Evolutionary conservation across 1,139 yeast genomes (phyloP), one percentile per base, ranked within the genome.

Genomic region (Diutina sp.): DNA sequence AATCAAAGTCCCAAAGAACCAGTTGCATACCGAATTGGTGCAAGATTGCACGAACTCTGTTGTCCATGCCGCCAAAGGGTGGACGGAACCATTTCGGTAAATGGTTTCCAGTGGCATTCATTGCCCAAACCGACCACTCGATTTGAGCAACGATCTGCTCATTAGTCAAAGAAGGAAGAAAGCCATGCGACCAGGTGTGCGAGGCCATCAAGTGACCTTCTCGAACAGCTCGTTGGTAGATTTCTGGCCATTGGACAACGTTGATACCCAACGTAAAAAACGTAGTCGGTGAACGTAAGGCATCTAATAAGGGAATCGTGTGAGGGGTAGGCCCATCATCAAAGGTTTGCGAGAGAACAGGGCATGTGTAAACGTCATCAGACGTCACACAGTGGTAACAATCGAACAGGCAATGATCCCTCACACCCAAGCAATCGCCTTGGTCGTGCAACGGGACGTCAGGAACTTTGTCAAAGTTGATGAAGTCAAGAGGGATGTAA

Each of bases 41-140:
- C 16, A 90, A 78, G 57, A 91, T 88, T 1, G 85, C 74, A 58
- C 98, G 73, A 1, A 91, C 86, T 56, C 98, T 74, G 67, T 90
- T 85, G 70, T 91, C 99, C 54, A 88, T 77, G 0, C 96, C 97
- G 0, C 98, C 98, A 68, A 89, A 91, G 0, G 99, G 99, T 0
- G 99, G 99, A 60, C 99, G 77, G 68, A 88, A 91, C 87, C 93
- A 93, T 64, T 86, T 85, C 14, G 98, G 98, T n/a, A 88, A 68
- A 64, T 90, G 93, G 28, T 84, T 77, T 0, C 90, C 87, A 0
- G 98, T 90, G 2, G 97, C 97, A 70, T 93, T 90, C 95, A 90
- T 89, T 6, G 97, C 97, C 98, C 98, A 91, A 46, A 90, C 83
- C 1, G 95, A 86, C 99, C 98, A 91, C 70, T 91, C 85, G 54